These are phyloP conservation scores for Ogataea paraovalis DNA, from an alignment of 805 yeast genomes.

Conservation along the genomic window DNA sequence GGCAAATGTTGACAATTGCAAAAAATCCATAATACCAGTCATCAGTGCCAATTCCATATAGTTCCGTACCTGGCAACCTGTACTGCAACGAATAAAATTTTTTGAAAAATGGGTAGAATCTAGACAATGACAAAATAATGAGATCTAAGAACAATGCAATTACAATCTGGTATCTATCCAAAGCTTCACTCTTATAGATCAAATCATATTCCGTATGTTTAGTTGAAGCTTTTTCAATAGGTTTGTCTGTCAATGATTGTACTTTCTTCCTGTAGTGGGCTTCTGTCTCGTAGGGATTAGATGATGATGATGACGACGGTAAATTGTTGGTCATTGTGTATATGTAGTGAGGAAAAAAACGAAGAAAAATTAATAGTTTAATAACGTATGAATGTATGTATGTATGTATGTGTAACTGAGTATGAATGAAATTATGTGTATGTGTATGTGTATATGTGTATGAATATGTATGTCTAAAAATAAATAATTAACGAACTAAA, in stretches of 20 bases:
- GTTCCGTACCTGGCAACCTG: constrained; percentile 23
- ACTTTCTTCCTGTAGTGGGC: neutral
- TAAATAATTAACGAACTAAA: neutral
- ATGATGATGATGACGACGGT: neutral
- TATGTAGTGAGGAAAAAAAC: neutral
- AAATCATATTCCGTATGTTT: neutral
- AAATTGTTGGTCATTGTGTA: neutral
- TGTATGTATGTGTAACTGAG: neutral
- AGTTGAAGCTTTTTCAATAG: neutral
- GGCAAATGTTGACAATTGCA: constrained; percentile 52
- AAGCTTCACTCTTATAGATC: constrained; percentile 8
- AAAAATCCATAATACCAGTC: constrained; percentile 52
- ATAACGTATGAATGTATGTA: too few species aligned
- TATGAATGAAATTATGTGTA: neutral
- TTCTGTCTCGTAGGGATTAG: neutral
- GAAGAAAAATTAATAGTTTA: too few species aligned
- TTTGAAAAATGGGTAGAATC: constrained; percentile 22
- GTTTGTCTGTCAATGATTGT: neutral
- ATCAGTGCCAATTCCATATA: constrained; percentile 53
- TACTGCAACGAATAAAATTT: constrained; percentile 43
- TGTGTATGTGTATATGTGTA: neutral
- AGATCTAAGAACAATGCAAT: constrained; percentile 16
- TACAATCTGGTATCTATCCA: constrained; percentile 19
- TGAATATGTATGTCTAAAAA: neutral
- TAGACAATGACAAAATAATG: constrained; percentile 13